Conservation (phyloP, 2,329 filamentous ascomycete species). For the Nannizziopsis arthrosporioides region DNA sequence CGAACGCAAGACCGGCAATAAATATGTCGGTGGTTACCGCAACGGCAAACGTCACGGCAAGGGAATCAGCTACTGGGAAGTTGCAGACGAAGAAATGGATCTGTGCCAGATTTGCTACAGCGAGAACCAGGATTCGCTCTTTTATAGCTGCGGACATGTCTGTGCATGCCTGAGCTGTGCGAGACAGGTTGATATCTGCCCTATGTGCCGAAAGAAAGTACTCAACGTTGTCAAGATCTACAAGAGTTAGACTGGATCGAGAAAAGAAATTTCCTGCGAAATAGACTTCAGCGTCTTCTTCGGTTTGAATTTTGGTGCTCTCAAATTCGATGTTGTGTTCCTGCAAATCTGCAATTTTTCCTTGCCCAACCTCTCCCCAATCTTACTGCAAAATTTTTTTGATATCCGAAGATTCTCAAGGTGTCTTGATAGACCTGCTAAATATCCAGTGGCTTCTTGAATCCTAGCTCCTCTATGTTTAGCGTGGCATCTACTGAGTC, state of each 20-base stretch:
- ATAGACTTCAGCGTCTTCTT: neutral
- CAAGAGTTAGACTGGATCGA: constrained; percentile 25
- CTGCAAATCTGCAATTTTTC: neutral
- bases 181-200: constrained; percentile 47
- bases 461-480: neutral
- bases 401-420: neutral
- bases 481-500: neutral
- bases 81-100: constrained; percentile 49
- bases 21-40: constrained; percentile 50
- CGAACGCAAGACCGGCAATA: constrained; percentile 47
- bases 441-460: neutral
- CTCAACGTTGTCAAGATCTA: constrained; percentile 48
- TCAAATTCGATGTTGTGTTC: neutral
- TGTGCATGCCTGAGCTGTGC: constrained; percentile 51
- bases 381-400: neutral
- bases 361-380: neutral
- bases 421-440: constrained; percentile 6
- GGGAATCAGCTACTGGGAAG: constrained; percentile 51
- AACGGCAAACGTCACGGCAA: constrained; percentile 50
- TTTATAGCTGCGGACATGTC: constrained; percentile 54
- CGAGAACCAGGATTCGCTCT: constrained; percentile 47
- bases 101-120: constrained; percentile 53
- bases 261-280: neutral
- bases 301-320: neutral
- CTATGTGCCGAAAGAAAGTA: constrained; percentile 49